Evolutionary conservation across 2,329 filamentous ascomycete species (phyloP).

Genomic region (Trichothecium roseum): DNA sequence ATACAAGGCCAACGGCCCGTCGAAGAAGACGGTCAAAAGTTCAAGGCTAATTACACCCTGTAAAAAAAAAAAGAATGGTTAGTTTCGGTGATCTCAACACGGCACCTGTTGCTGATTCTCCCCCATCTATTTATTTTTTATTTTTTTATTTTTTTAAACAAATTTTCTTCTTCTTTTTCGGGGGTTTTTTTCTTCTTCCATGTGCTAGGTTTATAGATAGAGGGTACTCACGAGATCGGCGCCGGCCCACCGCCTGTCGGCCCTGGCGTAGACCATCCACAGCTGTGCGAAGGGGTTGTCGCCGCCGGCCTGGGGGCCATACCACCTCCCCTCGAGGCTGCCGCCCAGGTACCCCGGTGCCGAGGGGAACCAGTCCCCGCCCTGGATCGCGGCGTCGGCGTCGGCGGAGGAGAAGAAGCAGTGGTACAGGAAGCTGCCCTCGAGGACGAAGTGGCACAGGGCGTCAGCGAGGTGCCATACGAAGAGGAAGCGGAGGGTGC

Average conservation of each 20-base stretch:
- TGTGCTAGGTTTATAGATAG: too few relatives aligned
- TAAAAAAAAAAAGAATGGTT: slow-evolving; percentile 6
- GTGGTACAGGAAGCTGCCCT: slow-evolving; percentile 86
- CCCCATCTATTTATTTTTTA: neutral
- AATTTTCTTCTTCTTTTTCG: too few relatives aligned
- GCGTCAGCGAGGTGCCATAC: slow-evolving; percentile 93
- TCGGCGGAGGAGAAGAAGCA: slow-evolving; percentile 64
- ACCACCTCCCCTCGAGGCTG: slow-evolving; percentile 30
- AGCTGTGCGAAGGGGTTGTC: slow-evolving; percentile 44
- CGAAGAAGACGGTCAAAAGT: slow-evolving; percentile 53
- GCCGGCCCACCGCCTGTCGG: slow-evolving; percentile 53
- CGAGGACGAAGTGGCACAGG: slow-evolving; percentile 82
- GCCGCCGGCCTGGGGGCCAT: slow-evolving; percentile 47
- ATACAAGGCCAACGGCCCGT: slow-evolving; percentile 47
- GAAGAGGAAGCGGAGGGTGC: slow-evolving; percentile 65
- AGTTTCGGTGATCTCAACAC: too few relatives aligned
- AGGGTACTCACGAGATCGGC: slow-evolving; percentile 41
- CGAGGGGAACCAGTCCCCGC: slow-evolving; percentile 30
- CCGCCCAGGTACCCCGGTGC: slow-evolving; percentile 42
- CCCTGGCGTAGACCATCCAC: slow-evolving; percentile 61
- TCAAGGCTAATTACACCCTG: slow-evolving; percentile 48
- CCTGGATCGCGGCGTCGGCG: slow-evolving; percentile 16
- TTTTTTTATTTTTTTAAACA: too few relatives aligned
- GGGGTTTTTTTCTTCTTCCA: too few relatives aligned
- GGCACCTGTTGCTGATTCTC: neutral